Percentiles rank a stretch among this genome's conserved stretches.
phyloP scores from a whole-genome alignment of 1,284 basidiomycete genomes.

The Cryptococcus wingfieldii region DNA sequence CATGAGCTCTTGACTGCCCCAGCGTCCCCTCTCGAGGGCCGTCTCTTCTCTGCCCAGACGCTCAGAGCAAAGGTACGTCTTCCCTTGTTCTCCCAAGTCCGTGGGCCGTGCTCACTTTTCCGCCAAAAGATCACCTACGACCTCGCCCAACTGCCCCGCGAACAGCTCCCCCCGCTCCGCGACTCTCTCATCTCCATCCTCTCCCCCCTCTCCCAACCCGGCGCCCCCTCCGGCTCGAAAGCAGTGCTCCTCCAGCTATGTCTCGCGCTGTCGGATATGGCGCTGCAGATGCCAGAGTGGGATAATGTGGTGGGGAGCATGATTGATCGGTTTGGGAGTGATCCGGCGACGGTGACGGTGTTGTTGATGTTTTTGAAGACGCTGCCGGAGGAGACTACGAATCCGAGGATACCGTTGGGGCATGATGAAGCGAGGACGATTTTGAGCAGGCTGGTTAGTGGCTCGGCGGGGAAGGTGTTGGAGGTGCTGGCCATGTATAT shows the following conservation, averaged over 20 bases:
- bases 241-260: constrained; percentile 86
- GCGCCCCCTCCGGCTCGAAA: constrained; percentile 63
- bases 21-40: constrained; percentile 73
- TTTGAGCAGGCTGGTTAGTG: constrained; percentile 63
- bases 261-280: constrained; percentile 82
- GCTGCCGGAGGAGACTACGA: constrained; percentile 83
- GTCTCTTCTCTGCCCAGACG: constrained; percentile 94
- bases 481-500: constrained; percentile 84
- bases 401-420: constrained; percentile 84
- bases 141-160: constrained; percentile 75
- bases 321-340: constrained; percentile 80
- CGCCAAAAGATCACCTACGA: constrained; percentile 82
- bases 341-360: constrained; percentile 74
- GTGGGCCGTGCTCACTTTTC: neutral
- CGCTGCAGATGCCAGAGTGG: constrained; percentile 88
- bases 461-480: constrained; percentile 69
- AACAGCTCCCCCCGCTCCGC: constrained; percentile 70
- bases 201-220: constrained; percentile 55
- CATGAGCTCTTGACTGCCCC: constrained; percentile 80
- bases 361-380: constrained; percentile 87
- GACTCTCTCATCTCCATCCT: constrained; percentile 82
- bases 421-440: constrained; percentile 74
- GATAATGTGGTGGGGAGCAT: constrained; percentile 71
- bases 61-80: constrained; percentile 82
- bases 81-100: neutral